phyloP scores from a whole-genome alignment of 2,329 filamentous ascomycete species.

The Macrophomina tecta region DNA sequence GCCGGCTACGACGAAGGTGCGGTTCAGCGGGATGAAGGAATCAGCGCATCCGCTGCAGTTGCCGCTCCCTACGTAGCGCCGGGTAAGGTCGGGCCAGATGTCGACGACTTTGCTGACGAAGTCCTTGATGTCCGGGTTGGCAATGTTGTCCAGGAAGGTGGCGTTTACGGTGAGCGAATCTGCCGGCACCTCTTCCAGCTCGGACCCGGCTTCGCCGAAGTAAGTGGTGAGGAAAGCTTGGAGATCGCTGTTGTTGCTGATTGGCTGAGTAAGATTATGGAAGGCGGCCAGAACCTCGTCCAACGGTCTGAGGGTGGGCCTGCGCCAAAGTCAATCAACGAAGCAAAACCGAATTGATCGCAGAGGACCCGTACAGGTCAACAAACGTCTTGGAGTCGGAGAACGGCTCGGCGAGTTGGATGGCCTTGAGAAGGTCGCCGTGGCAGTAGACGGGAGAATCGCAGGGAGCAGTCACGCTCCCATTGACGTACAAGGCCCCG shows the following conservation, averaged over 20 bases:
- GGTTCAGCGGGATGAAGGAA: constrained; percentile 70
- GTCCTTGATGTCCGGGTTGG: constrained; percentile 64
- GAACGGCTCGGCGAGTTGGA: constrained; percentile 69
- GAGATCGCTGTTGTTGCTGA: constrained; percentile 68
- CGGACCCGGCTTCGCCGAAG: constrained; percentile 68
- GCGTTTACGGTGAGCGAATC: constrained; percentile 62
- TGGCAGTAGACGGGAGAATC: constrained; percentile 72
- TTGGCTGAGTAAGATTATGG: constrained; percentile 63
- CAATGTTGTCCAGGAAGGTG: constrained; percentile 61
- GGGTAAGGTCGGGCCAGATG: constrained; percentile 72
- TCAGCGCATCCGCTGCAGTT: constrained; percentile 66
- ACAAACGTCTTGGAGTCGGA: constrained; percentile 74
- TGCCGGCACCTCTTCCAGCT: constrained; percentile 62
- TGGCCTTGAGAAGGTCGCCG: constrained; percentile 66
- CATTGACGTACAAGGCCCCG: constrained; percentile 63
- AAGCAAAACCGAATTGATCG: neutral
- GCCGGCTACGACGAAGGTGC: constrained; percentile 72
- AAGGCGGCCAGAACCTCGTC: constrained; percentile 68
- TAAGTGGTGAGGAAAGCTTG: constrained; percentile 66
- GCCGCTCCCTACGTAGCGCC: constrained; percentile 58
- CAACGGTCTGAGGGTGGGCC: constrained; percentile 66
- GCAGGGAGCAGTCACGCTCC: constrained; percentile 67
- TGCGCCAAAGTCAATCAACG: constrained; percentile 35
- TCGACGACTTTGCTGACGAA: constrained; percentile 69
- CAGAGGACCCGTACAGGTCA: constrained; percentile 48